Evolutionary conservation across 2,329 filamentous ascomycete genomes (phyloP).

Genomic region (Stemphylium beticola): DNA sequence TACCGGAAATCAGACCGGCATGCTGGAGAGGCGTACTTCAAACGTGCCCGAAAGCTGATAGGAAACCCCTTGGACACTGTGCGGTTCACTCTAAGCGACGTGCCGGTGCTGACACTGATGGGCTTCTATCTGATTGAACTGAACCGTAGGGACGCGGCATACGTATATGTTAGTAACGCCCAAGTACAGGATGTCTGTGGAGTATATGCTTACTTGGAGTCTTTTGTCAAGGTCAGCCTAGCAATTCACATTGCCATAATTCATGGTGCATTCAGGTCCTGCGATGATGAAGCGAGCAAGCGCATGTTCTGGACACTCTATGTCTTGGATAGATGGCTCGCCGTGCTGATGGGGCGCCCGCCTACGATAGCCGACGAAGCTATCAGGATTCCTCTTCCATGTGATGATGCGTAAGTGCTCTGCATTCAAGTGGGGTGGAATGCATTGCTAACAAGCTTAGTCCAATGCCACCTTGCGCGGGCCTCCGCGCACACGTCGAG

Average conservation of each 20-base stretch:
- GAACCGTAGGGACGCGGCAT: constrained; percentile 37
- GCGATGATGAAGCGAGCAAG: constrained; percentile 26
- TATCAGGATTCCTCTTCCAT: constrained; percentile 31
- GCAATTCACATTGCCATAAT: constrained; percentile 36
- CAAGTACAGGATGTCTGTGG: neutral
- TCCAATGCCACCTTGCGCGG: constrained; percentile 27
- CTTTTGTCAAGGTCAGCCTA: constrained; percentile 11
- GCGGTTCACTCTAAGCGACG: constrained; percentile 32
- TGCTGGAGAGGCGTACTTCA: constrained; percentile 34
- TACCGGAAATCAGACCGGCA: constrained; percentile 22
- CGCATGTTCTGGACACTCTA: constrained; percentile 35
- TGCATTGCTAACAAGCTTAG: constrained; percentile 18
- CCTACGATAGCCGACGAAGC: constrained; percentile 34
- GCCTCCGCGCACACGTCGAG: constrained; percentile 32
- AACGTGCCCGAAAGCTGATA: constrained; percentile 31
- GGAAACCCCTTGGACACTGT: constrained; percentile 36
- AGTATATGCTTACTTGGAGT: neutral
- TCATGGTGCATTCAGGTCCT: constrained; percentile 30
- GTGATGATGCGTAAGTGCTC: constrained; percentile 27
- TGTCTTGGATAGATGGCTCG: constrained; percentile 37
- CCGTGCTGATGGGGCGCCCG: constrained; percentile 35
- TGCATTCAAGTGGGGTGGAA: neutral
- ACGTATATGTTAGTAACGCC: constrained; percentile 29
- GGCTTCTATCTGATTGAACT: constrained; percentile 37
- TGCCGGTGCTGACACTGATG: constrained; percentile 35